These are phyloP conservation scores for Aurifilum marmelostoma DNA, from an alignment of 2,329 filamentous ascomycete species.

Conservation along the genomic window DNA sequence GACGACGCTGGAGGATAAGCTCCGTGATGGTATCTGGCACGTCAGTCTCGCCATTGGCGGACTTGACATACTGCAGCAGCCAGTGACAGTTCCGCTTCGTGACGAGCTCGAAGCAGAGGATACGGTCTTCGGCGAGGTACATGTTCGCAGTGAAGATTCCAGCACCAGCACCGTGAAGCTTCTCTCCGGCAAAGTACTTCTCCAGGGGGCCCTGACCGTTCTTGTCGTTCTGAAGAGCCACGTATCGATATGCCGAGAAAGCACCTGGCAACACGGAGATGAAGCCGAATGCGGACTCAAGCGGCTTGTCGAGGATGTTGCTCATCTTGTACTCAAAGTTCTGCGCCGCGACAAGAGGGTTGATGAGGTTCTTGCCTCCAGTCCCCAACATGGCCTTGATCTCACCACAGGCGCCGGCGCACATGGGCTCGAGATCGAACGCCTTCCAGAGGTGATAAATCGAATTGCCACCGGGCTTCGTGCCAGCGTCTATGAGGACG, in stretches of 20 bases:
- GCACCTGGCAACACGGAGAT: constrained; percentile 96
- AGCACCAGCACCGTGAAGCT: constrained; percentile 28
- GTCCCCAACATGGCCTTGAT: constrained; percentile 96
- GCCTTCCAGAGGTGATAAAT: constrained; percentile 99
- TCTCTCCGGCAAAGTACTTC: constrained; percentile 31
- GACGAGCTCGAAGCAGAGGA: constrained; percentile 97
- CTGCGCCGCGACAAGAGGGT: constrained; percentile 92
- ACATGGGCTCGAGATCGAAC: constrained; percentile 97
- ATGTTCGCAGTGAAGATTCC: constrained; percentile 96
- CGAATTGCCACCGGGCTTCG: constrained; percentile 88
- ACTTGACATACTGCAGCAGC: constrained; percentile 98
- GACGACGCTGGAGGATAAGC: constrained; percentile 90
- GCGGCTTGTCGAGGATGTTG: constrained; percentile 96
- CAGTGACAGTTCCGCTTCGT: constrained; percentile 97
- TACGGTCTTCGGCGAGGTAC: constrained; percentile 98
- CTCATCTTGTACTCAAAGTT: constrained; percentile 99
- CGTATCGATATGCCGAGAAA: constrained; percentile 96
- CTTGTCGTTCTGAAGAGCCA: constrained; percentile 96
- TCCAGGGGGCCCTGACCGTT: constrained; percentile 73
- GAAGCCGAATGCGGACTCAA: constrained; percentile 97
- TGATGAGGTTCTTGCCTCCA: constrained; percentile 83
- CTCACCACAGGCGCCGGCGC: constrained; percentile 94
- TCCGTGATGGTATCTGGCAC: constrained; percentile 94
- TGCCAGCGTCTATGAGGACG: constrained; percentile 93
- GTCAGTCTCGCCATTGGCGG: constrained; percentile 93